These are phyloP conservation scores for Euphrasia arctica DNA, from an alignment of 305 asterid species.

Conservation along the genomic window DNA sequence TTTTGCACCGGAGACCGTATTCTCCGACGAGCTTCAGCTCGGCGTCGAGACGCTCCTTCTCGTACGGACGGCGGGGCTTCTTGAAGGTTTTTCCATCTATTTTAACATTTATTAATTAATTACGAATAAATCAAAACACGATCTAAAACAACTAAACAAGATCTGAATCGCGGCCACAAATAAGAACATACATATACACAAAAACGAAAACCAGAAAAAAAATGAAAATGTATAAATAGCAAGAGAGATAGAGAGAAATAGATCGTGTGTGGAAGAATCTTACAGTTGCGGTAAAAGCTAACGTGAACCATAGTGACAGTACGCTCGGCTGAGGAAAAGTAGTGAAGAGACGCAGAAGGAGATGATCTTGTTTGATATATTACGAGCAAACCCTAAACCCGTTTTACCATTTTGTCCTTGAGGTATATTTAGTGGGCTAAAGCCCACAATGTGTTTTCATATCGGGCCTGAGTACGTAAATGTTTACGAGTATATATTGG, in stretches of 20 bases:
- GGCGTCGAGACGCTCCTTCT: conserved; percentile 43
- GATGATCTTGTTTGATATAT: conserved; percentile 3
- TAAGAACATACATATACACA: not conserved
- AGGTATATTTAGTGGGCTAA: too few relatives aligned
- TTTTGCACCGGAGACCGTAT: conserved; percentile 37
- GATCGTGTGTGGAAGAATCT: conserved; percentile 6
- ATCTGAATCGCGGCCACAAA: not conserved
- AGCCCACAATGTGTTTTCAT: too few relatives aligned
- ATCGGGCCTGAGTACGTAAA: not conserved
- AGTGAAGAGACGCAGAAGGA: not conserved
- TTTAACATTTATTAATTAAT: not conserved
- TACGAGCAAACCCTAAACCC: conserved; percentile 29
- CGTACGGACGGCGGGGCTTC: conserved; percentile 47
- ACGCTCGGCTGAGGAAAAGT: conserved; percentile 25
- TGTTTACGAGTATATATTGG: not conserved
- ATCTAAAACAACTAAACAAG: not conserved
- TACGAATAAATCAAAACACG: not conserved
- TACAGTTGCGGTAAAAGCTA: conserved; percentile 39
- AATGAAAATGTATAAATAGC: too few relatives aligned
- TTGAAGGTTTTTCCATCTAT: conserved; percentile 42
- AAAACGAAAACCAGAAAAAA: not conserved
- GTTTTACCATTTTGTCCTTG: not conserved
- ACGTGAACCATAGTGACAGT: conserved; percentile 36
- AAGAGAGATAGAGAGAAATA: not conserved
- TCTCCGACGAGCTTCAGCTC: conserved; percentile 46